Evolutionary conservation across 225 moss, liverwort and hornwort genomes (phyloP).

Genomic region (Asterella californica): DNA sequence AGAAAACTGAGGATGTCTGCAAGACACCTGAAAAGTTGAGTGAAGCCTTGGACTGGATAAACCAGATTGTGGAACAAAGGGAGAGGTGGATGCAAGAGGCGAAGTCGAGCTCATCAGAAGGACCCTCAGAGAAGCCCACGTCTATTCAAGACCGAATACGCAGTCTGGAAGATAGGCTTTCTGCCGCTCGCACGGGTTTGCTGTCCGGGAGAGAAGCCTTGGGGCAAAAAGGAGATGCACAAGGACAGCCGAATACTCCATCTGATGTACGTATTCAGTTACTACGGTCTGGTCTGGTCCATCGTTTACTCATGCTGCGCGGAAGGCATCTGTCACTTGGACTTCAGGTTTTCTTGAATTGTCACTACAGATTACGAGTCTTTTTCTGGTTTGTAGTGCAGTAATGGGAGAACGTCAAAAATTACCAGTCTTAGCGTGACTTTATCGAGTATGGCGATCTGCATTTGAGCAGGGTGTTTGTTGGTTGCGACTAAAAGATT

Average conservation of each 20-base stretch:
- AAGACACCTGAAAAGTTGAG: not conserved
- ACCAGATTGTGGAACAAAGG: constrained; percentile 21
- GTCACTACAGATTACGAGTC: not conserved
- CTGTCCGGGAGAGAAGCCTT: constrained; percentile 27
- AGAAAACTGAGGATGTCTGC: constrained; percentile 6
- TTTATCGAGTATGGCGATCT: not conserved
- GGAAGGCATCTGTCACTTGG: not conserved
- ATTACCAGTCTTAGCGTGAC: too few species aligned
- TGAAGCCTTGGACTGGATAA: constrained; percentile 33
- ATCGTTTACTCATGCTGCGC: not conserved
- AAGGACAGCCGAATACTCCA: constrained; percentile 1
- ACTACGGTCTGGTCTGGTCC: not conserved
- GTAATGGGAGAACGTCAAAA: not conserved
- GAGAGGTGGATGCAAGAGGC: constrained; percentile 28
- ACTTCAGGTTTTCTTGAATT: not conserved
- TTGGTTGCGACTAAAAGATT: too few species aligned
- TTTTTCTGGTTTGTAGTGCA: not conserved
- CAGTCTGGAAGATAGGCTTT: constrained; percentile 22
- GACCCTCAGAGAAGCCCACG: not conserved
- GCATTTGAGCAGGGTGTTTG: not conserved
- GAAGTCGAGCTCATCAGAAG: constrained; percentile 6
- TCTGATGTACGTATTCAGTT: not conserved
- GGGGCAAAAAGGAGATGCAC: constrained; percentile 12
- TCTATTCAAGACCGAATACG: constrained; percentile 33
- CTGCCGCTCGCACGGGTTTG: constrained; percentile 34